Evolutionary conservation across 495 filamentous ascomycete genomes (phyloP).

Genomic region (Hypoxylon crocopeplum): DNA sequence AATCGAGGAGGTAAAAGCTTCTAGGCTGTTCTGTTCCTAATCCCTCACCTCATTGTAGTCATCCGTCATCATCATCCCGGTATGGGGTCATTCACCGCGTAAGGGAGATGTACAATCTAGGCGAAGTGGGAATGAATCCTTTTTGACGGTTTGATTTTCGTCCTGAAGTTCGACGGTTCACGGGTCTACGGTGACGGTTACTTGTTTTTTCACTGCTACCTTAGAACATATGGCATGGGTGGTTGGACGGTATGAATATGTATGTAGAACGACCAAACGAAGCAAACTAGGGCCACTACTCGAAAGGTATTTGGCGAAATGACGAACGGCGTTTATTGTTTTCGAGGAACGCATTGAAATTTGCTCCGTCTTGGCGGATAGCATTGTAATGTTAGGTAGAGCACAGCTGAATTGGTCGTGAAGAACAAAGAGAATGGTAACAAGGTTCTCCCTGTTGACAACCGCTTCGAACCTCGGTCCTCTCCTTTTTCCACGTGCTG

Average conservation of each 20-base stretch:
- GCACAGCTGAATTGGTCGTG: background rate
- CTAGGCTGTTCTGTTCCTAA: no score
- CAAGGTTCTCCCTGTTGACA: no score
- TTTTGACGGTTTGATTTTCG: no score
- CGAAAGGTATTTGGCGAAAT: background rate
- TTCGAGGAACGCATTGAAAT: background rate
- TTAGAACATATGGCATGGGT: constrained; percentile 1
- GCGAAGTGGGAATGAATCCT: no score
- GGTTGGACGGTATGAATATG: constrained; percentile 7
- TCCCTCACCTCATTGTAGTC: no score
- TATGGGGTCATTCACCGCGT: no score
- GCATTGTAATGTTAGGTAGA: constrained; percentile 9
- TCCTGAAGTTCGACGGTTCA: background rate
- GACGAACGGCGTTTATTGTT: background rate
- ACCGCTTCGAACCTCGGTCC: no score
- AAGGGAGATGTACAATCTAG: no score
- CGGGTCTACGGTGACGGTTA: background rate
- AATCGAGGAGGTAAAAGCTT: no score
- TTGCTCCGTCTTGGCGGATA: background rate
- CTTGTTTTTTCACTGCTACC: background rate
- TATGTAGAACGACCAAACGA: background rate
- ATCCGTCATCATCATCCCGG: no score
- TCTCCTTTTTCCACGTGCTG: no score
- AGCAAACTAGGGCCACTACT: background rate
- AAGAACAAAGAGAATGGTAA: background rate